Conservation (phyloP, 2,329 filamentous ascomycete genomes). For the Fusarium fujikuroi region DNA sequence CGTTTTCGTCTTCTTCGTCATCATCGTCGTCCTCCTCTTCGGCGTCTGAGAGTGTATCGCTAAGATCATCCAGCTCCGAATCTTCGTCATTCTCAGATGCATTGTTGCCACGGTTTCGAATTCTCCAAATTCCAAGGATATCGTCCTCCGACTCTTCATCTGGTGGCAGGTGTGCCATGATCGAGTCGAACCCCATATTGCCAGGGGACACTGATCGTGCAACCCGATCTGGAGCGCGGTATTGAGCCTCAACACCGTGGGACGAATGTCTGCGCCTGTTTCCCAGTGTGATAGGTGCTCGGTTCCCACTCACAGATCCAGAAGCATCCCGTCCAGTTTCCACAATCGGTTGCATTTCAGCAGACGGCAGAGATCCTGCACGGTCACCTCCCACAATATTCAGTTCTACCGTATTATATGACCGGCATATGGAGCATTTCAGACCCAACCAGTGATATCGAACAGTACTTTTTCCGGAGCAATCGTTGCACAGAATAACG, state of each 20-base stretch:
- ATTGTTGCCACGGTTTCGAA: slow-evolving; percentile 58
- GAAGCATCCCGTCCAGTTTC: slow-evolving; percentile 25
- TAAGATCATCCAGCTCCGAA: slow-evolving; percentile 56
- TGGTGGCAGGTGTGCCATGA: slow-evolving; percentile 42
- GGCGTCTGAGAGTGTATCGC: slow-evolving; percentile 54
- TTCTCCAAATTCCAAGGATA: slow-evolving; percentile 68
- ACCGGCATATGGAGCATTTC: slow-evolving; percentile 81
- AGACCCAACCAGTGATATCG: slow-evolving; percentile 94
- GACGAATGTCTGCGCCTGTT: slow-evolving; percentile 55
- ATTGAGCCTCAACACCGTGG: slow-evolving; percentile 48
- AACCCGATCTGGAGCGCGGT: slow-evolving; percentile 53
- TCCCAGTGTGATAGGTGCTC: slow-evolving; percentile 23
- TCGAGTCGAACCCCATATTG: slow-evolving; percentile 42
- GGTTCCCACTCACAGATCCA: slow-evolving; percentile 19
- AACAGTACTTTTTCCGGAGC: slow-evolving; percentile 85
- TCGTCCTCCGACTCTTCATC: slow-evolving; percentile 64
- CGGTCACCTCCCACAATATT: slow-evolving; percentile 64
- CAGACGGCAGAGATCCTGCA: slow-evolving; percentile 41
- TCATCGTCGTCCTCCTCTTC: slow-evolving; percentile 62
- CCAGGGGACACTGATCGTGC: slow-evolving; percentile 59
- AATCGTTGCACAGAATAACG: slow-evolving; percentile 93
- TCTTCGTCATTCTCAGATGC: slow-evolving; percentile 61
- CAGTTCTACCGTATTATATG: slow-evolving; percentile 76
- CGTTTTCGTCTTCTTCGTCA: slow-evolving; percentile 62
- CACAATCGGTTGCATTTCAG: slow-evolving; percentile 26